Conservation (phyloP, 768 basidiomycete genomes). For the Tulasnella calospora region DNA sequence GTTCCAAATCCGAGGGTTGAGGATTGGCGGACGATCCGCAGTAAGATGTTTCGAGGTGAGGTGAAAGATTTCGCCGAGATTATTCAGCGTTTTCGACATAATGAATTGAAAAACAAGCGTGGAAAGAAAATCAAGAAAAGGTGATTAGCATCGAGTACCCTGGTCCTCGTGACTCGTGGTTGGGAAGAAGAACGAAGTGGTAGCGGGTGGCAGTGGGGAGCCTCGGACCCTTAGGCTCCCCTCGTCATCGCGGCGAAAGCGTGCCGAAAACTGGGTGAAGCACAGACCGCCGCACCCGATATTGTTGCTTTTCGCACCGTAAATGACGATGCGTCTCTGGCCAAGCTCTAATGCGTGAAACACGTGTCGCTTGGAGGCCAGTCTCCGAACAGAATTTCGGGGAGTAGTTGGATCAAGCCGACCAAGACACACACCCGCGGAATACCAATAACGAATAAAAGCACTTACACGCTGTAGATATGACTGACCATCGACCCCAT, state of each 20-base stretch:
- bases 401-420: not conserved
- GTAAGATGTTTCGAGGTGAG: not conserved
- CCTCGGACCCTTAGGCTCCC: not conserved
- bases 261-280: not conserved
- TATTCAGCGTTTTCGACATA: not conserved
- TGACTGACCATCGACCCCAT: conserved; percentile 9
- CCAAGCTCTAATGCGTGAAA: not conserved
- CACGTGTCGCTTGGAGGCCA: not conserved
- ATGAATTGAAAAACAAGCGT: not conserved
- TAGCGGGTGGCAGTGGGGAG: not conserved
- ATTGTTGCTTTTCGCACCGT: not conserved
- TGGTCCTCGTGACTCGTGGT: not conserved
- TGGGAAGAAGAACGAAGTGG: not conserved
- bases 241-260: not conserved
- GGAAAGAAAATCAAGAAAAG: not conserved
- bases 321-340: not conserved
- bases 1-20: not conserved
- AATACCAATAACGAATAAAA: not conserved
- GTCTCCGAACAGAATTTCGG: not conserved
- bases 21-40: not conserved
- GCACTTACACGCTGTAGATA: conserved; percentile 4
- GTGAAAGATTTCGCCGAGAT: not conserved
- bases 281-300: not conserved
- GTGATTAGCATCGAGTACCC: not conserved
- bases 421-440: not conserved